Evolutionary conservation across 192 early-diverging fungal species (phyloP).

Genomic region (Entomortierella lignicola): DNA sequence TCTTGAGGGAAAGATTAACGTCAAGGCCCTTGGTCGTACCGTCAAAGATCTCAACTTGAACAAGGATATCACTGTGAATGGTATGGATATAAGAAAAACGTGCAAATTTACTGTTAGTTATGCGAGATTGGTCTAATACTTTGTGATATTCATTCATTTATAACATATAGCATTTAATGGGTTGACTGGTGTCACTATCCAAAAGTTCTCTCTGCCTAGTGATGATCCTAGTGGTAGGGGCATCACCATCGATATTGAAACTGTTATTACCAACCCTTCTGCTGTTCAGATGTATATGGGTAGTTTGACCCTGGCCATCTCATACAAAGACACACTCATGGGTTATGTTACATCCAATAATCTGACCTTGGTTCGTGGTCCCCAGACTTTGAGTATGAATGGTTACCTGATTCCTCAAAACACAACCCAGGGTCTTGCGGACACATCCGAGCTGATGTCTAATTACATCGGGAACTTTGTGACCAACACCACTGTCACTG

Average conservation of each 20-base stretch:
- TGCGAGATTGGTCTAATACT: too few relatives aligned
- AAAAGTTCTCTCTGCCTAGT: slow-evolving; percentile 58
- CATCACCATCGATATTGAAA: slow-evolving; percentile 61
- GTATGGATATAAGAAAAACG: too few relatives aligned
- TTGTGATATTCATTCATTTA: too few relatives aligned
- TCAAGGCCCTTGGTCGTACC: slow-evolving; percentile 57
- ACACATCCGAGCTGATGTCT: slow-evolving; percentile 58
- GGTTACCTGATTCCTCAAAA: slow-evolving; percentile 61
- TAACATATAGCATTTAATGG: slow-evolving; percentile 50
- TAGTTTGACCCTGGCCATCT: slow-evolving; percentile 56
- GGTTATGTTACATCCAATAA: slow-evolving; percentile 56
- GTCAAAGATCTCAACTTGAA: slow-evolving; percentile 57
- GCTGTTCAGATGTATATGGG: slow-evolving; percentile 64
- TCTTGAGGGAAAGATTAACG: slow-evolving; percentile 52
- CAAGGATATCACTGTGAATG: slow-evolving; percentile 54
- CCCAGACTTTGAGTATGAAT: slow-evolving; percentile 55
- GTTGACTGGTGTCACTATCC: slow-evolving; percentile 57
- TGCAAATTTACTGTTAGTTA: too few relatives aligned
- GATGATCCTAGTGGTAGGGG: slow-evolving; percentile 64
- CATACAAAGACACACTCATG: slow-evolving; percentile 55
- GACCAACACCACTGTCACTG: slow-evolving; percentile 55
- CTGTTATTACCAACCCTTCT: slow-evolving; percentile 60
- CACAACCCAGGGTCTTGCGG: slow-evolving; percentile 45
- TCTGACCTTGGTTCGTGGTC: slow-evolving; percentile 54
- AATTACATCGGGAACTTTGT: slow-evolving; percentile 52